A percentile compares a stretch with the other conserved stretches of the same genome.
phyloP scores from a whole-genome alignment of 2,329 filamentous ascomycete genomes.

The Aspergillus niger region DNA sequence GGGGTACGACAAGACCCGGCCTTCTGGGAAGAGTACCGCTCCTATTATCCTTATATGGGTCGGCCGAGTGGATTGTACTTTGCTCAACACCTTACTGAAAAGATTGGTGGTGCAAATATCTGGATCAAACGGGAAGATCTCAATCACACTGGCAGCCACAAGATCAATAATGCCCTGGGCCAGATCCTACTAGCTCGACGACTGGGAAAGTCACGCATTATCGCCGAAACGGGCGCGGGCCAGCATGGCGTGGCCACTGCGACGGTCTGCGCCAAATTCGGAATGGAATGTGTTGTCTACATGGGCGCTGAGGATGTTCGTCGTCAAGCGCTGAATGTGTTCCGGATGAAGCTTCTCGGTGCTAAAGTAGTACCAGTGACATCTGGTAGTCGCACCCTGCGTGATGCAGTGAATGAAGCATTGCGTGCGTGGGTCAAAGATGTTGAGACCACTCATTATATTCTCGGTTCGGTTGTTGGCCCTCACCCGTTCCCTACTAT shows the following conservation, averaged over 20 bases:
- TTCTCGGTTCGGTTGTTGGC: neutral
- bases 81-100: neutral
- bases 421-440: neutral
- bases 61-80: neutral
- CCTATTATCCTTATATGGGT: neutral
- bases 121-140: neutral
- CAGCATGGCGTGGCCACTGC: neutral
- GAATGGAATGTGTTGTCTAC: neutral
- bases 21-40: neutral
- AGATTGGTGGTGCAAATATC: neutral
- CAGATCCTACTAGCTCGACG: neutral
- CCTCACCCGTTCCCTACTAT: neutral
- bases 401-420: neutral
- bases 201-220: neutral
- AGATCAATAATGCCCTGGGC: neutral
- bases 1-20: neutral
- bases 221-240: neutral
- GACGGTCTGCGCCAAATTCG: neutral
- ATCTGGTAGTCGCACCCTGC: neutral
- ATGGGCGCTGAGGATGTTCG: neutral
- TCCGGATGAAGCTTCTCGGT: neutral
- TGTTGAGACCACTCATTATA: neutral
- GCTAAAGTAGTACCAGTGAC: neutral
- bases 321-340: neutral
- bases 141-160: neutral